phyloP scores from a whole-genome alignment of 352 stramenopile genomes.

The Lagenidium giganteum region DNA sequence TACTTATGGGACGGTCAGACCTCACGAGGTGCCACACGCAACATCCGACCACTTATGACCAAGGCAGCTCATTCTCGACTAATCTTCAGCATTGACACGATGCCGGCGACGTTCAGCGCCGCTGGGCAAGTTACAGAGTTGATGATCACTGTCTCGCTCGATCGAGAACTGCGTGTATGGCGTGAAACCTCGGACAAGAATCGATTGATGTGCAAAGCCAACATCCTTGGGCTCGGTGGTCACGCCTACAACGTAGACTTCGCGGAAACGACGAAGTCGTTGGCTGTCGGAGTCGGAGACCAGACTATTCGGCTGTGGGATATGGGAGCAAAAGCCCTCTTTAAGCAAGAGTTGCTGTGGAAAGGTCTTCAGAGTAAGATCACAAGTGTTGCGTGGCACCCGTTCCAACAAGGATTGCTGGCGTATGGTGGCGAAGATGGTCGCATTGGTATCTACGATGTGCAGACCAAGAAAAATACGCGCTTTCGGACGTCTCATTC shows the following conservation, averaged over 20 bases:
- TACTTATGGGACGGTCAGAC: constrained; percentile 51
- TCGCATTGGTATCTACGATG: constrained; percentile 51
- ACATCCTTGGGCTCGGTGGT: constrained; percentile 48
- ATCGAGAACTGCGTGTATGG: constrained; percentile 67
- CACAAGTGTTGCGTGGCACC: constrained; percentile 62
- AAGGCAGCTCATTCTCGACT: constrained; percentile 63
- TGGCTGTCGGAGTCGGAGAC: constrained; percentile 63
- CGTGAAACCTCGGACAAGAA: constrained; percentile 17
- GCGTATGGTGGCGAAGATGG: constrained; percentile 76
- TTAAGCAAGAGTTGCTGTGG: constrained; percentile 53
- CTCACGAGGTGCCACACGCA: constrained; percentile 1
- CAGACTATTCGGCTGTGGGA: constrained; percentile 71
- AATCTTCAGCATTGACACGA: constrained; percentile 57
- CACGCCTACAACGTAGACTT: constrained; percentile 54
- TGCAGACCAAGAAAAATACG: constrained; percentile 40
- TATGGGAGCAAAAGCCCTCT: constrained; percentile 9
- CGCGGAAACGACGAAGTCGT: constrained; percentile 16
- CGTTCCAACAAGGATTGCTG: constrained; percentile 36
- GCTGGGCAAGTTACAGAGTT: too few relatives aligned
- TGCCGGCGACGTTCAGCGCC: too few relatives aligned
- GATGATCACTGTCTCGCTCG: constrained; percentile 57
- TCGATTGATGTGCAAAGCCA: constrained; percentile 27
- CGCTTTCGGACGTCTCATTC: constrained; percentile 41
- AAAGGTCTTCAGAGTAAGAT: constrained; percentile 78
- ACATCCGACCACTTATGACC: too few relatives aligned